Evolutionary conservation across 768 basidiomycete species (phyloP).

Genomic region (Tricholoma matsutake): DNA sequence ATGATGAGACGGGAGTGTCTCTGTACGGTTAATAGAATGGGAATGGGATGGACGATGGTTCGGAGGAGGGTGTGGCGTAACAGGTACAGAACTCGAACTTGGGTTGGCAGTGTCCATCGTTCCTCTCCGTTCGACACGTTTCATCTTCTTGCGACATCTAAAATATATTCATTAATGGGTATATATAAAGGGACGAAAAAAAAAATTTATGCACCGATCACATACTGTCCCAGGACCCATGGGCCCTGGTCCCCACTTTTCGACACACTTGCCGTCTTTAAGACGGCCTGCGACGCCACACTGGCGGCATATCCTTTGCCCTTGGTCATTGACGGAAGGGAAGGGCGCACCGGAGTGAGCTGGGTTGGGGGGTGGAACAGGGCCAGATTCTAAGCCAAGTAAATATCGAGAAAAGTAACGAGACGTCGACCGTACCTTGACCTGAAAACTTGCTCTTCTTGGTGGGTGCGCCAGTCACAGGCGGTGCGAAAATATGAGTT

Average conservation of each 20-base stretch:
- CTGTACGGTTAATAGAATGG: slow-evolving; percentile 9
- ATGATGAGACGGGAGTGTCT: slow-evolving; percentile 18
- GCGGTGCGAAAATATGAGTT: slow-evolving; percentile 71
- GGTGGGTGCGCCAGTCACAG: slow-evolving; percentile 67
- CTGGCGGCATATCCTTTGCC: slow-evolving; percentile 75
- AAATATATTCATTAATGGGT: too few species aligned
- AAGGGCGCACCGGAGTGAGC: slow-evolving; percentile 24
- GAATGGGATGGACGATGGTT: neutral
- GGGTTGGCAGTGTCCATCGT: slow-evolving; percentile 43
- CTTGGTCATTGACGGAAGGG: slow-evolving; percentile 52
- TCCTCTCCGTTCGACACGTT: slow-evolving; percentile 73
- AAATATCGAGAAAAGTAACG: too few species aligned
- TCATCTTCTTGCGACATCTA: slow-evolving; percentile 84
- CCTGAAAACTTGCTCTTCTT: slow-evolving; percentile 45
- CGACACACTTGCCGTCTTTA: slow-evolving; percentile 83
- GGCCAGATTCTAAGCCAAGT: neutral
- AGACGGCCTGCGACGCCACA: slow-evolving; percentile 73
- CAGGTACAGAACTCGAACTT: slow-evolving; percentile 9
- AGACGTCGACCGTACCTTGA: slow-evolving; percentile 7
- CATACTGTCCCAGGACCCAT: slow-evolving; percentile 83
- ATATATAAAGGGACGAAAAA: too few species aligned
- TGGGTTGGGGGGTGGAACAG: neutral
- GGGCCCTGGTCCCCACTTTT: slow-evolving; percentile 86
- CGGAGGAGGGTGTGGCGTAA: slow-evolving; percentile 5
- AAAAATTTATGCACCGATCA: too few species aligned